Evolutionary conservation across 352 stramenopile genomes (phyloP), one percentile per base, ranked within the genome.

Genomic region (Thraustochytrium striatum): DNA sequence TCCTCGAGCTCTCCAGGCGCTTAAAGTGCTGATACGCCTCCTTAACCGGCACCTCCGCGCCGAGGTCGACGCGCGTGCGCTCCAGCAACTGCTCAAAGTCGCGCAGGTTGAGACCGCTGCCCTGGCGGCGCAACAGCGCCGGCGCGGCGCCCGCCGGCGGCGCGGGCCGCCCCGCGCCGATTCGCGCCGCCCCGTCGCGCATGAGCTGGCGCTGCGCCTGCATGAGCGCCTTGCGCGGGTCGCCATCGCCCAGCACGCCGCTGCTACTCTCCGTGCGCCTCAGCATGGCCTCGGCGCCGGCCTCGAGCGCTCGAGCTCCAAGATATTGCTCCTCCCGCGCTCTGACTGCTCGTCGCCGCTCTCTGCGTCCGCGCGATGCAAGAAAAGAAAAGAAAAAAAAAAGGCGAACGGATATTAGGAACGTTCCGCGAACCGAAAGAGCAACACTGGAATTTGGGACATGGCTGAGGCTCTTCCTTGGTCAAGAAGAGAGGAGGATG

Each of bases 21-120:
- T 75, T 75, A 41, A 75, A 75, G 65, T 68, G 3, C 30, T 75
- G 65, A 38, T 75, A 75, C 21, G 65, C 65, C 52, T 75, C 65
- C 65, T 75, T 75, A 2, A 75, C 65, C 25, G 65, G 25, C 13
- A 43, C 32, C 11, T 75, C 65, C n/a, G n/a, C n/a, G 13, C 65
- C 65, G 3, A 25, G 28, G 35, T 39, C 65, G 16, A 75, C 47
- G 1, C 52, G 65, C n/a, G 43, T 21, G 30, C 52, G 11, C 21
- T 75, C 30, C 19, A 75, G 65, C 61, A 75, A 43, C 32, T 30
- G 13, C 65, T 72, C 41, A 43, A 75, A 75, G 13, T 3, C 43
- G 3, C 16, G 0, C 44, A 75, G 25, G 32, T 75, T 75, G 28
- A 75, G 50, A 35, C 59, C 53, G 5, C 59, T 38, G 9, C 59